A percentile compares a stretch with the other conserved stretches of the same genome.
phyloP scores from a whole-genome alignment of 2,329 filamentous ascomycete species.

The Aureobasidium sp. region DNA sequence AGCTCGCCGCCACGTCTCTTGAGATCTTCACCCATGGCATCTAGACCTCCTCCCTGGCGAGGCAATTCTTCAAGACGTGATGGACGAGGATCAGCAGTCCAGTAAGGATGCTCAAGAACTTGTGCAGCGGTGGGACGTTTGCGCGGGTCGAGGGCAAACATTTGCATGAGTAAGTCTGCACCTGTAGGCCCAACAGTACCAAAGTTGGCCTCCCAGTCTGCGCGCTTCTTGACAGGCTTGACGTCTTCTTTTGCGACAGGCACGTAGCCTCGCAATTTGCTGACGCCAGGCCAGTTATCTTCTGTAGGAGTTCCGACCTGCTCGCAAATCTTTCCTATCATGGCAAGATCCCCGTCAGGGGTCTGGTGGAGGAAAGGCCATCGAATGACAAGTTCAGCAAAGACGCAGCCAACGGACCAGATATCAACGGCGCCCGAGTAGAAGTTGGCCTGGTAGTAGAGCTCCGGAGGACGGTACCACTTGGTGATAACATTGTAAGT shows the following conservation, averaged over 20 bases:
- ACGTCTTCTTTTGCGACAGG: constrained; percentile 52
- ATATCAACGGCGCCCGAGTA: constrained; percentile 89
- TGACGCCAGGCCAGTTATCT: constrained; percentile 91
- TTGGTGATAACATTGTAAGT: constrained; percentile 91
- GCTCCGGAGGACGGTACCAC: constrained; percentile 92
- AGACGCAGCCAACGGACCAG: constrained; percentile 88
- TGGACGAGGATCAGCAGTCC: constrained; percentile 74
- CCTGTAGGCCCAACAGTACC: constrained; percentile 73
- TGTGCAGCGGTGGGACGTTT: constrained; percentile 70
- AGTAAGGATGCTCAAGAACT: constrained; percentile 79
- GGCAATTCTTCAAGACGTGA: constrained; percentile 78
- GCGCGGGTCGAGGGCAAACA: constrained; percentile 78
- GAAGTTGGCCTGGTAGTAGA: constrained; percentile 82
- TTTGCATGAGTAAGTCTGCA: constrained; percentile 80
- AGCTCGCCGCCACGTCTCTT: constrained; percentile 67
- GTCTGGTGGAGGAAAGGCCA: constrained; percentile 65
- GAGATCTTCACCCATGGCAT: constrained; percentile 75
- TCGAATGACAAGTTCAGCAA: constrained; percentile 81
- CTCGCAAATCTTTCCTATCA: constrained; percentile 76
- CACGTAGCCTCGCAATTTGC: constrained; percentile 72
- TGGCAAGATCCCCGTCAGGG: constrained; percentile 77
- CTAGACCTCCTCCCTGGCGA: constrained; percentile 62
- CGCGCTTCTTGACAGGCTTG: constrained; percentile 54
- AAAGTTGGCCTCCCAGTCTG: constrained; percentile 71
- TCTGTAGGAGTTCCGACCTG: constrained; percentile 86